Conservation (phyloP, 2,329 filamentous ascomycete genomes). For the Aplosporella prunicola region DNA sequence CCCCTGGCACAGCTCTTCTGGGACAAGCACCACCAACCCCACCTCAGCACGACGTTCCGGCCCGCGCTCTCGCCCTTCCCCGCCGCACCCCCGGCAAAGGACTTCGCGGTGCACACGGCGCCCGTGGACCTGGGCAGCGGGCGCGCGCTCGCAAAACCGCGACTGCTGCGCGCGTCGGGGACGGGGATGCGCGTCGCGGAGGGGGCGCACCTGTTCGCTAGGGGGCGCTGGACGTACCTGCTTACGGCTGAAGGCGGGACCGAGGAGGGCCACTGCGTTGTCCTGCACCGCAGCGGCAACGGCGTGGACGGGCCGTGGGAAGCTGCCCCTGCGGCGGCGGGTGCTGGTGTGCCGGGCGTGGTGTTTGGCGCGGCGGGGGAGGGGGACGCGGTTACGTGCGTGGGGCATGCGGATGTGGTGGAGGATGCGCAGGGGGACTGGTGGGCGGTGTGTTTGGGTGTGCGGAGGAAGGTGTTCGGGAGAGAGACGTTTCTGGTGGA, state of each 20-base stretch:
- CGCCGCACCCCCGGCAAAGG: constrained; percentile 17
- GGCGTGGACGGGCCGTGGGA: constrained; percentile 54
- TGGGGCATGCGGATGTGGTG: constrained; percentile 42
- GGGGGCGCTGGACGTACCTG: constrained; percentile 28
- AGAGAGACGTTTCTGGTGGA: constrained; percentile 44
- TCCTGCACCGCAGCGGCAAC: constrained; percentile 30
- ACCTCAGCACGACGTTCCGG: constrained; percentile 34
- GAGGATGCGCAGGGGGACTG: constrained; percentile 37
- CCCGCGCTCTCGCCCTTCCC: constrained; percentile 19
- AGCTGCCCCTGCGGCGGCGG: constrained; percentile 35
- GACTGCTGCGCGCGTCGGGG: constrained; percentile 20
- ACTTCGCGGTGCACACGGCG: constrained; percentile 43
- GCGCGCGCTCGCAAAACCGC: constrained; percentile 10
- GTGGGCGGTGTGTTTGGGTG: constrained; percentile 41
- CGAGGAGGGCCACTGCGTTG: constrained; percentile 49
- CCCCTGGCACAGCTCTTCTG: constrained; percentile 32
- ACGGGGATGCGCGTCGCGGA: constrained; percentile 35
- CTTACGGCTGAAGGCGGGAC: constrained; percentile 40
- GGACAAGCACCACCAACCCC: constrained; percentile 42
- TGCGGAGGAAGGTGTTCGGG: constrained; percentile 31
- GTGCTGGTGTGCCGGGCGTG: constrained; percentile 44
- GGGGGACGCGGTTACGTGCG: constrained; percentile 41
- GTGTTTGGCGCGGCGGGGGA: constrained; percentile 8
- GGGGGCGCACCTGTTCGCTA: constrained; percentile 28
- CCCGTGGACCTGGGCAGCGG: constrained; percentile 37